Percentiles rank a stretch among this genome's conserved stretches.
phyloP scores from a whole-genome alignment of 768 basidiomycete species.

The Phanerodontia chrysosporium region DNA sequence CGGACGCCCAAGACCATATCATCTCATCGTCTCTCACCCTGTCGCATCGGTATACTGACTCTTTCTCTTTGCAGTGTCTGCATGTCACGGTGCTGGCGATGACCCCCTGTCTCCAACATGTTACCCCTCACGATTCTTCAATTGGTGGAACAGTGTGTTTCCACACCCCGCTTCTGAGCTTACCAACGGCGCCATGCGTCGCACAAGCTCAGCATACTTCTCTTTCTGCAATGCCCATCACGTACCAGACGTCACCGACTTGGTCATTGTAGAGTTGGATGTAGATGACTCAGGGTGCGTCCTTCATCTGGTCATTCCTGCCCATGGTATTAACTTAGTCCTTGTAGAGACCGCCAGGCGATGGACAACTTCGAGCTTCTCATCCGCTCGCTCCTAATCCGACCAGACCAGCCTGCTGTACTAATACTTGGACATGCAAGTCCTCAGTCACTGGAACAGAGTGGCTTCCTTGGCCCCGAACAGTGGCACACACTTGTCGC shows the following conservation, averaged over 20 bases:
- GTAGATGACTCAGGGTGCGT: constrained; percentile 83
- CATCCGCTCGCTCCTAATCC: constrained; percentile 84
- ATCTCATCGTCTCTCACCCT: background rate
- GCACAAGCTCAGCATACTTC: constrained; percentile 92
- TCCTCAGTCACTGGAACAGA: constrained; percentile 71
- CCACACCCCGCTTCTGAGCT: constrained; percentile 97
- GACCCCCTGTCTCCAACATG: constrained; percentile 80
- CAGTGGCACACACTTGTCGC: constrained; percentile 87
- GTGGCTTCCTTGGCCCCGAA: constrained; percentile 89
- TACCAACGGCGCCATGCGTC: constrained; percentile 94
- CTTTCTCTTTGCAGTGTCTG: constrained; percentile 58
- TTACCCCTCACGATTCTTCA: constrained; percentile 93
- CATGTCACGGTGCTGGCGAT: constrained; percentile 91
- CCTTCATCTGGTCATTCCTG: background rate
- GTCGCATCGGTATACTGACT: background rate
- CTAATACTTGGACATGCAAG: constrained; percentile 94
- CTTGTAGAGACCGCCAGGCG: constrained; percentile 7
- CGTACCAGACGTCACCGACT: constrained; percentile 88
- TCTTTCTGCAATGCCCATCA: constrained; percentile 92
- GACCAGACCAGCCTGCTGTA: constrained; percentile 89
- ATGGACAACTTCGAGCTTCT: constrained; percentile 90
- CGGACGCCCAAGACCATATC: background rate
- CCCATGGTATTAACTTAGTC: background rate
- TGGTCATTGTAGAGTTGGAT: constrained; percentile 94
- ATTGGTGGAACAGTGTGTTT: constrained; percentile 98